Base-by-base conservation (phyloP, 345 rosid species). In the Brassica incana region DNA sequence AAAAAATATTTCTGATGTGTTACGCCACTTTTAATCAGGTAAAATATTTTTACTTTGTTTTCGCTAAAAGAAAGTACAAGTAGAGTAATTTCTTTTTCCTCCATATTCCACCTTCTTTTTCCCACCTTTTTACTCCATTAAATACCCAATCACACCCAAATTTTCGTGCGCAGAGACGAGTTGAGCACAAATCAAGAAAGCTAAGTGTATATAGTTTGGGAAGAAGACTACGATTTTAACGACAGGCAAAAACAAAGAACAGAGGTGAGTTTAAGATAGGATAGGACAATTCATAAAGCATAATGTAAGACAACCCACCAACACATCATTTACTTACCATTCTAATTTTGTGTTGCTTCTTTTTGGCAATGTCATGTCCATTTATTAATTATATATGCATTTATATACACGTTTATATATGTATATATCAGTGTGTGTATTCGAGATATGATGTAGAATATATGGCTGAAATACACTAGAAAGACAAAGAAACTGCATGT, bases 281-380 rank as follows among this genome's bases (percentile, higher is more conserved):
- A 65, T 48, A 48, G 73, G 83, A 80, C 78, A 72, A 74, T 75
- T 63, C 79, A 74, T 69, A 67, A 59, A 18, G 59, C 77, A n/a
- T 59, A 73, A 72, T 73, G 83, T 65, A 80, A 63, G 71, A 74
- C 83, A 80, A 68, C 71, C 75, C 66, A 68, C 75, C 75, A 79
- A 79, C 75, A 74, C 65, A 60, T 50, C 71, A 69, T 69, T 69
- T 69, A 52, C 59, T 69, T 69, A 52, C 59, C 59, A 16, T 80
- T 74, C 75, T 67, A 62, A 38, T 62, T 20, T 68, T 25, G 82
- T 79, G 78, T 74, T 79, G 74, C 74, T 61, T 79, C 74, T 33
- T 63, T 73, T 25, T 67, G 48, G 65, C 78, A 69, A 73, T 66
- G 77, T 65, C 82, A 79, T 35, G 65, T 74, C 65, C 59, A 68